Evolutionary conservation across 352 stramenopile species (phyloP), one percentile per base, ranked within the genome.

Genomic region (Phytophthora macrochlamydospora): DNA sequence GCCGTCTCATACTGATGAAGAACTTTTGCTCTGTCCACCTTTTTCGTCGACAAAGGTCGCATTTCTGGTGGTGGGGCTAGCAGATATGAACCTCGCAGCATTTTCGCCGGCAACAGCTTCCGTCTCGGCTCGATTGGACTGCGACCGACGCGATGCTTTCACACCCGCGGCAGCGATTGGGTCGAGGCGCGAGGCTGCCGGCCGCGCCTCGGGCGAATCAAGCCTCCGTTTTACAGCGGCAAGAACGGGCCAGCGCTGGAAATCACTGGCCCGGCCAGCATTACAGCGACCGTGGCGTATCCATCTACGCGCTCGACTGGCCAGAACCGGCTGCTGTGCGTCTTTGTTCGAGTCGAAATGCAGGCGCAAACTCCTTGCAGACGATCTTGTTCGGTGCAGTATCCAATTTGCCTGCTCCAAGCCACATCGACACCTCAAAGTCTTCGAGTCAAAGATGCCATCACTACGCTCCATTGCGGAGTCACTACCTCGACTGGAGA

Each of bases 371-470:
- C 9, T 40, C 35, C 6, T 40, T 11, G 40, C 40, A 7, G 37
- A 46, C 8, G 40, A 46, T 46, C 40, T 4, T 13, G 14, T n/a
- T 37, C 18, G 18, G 18, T 24, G 18, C 62, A 69, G 48, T 65
- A 60, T 69, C 50, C 42, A 65, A 69, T 65, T 65, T 69, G 56
- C 49, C 59, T 28, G 14, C 24, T 65, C 43, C 7, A 55, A 59
- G 43, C 14, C 37, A 58, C 14, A 56, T 44, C 30, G 35, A 18
- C 37, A 46, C 40, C 6, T 11, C 9, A 11, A 6, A 11, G 35
- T 12, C n/a, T 24, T 24, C 18, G 18, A 24, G 18, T 24, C 18
- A 24, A 54, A 58, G 37, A 69, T 69, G 62, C 49, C 55, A 29
- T 59, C 49, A 24, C 29, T 65, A 33, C 50, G 65, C 57, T 24